Base-by-base conservation (phyloP, 129 eudicot genomes). In the Artemisia tridentata region DNA sequence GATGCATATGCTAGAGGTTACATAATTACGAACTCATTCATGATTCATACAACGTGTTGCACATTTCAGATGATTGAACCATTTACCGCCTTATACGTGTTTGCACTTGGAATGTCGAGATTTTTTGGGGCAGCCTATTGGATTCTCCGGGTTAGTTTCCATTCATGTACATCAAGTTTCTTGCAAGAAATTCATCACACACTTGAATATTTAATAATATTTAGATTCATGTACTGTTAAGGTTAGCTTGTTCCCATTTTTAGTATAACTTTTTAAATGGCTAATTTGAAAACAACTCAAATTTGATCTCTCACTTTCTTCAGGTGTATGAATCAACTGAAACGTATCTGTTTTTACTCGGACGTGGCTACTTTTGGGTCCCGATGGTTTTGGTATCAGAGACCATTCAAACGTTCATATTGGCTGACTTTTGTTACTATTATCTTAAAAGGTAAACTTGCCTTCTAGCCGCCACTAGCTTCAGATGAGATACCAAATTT, bases 341-440 rank as follows among this genome's bases (percentile, higher is more conserved):
- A 59, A 43, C 63, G 6, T 82, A 82, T 63, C 15, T 92, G 50
- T 79, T 67, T 72, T 65, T 86, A 62, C 53, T 88, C 16, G 96
- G 96, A 72, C 71, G 77, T 8, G 96, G 98, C 46, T 80, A 88
- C 74, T 60, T 86, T 41, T 92, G 96, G 96, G 67, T 81, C 12
- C 88, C 90, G 7, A 76, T 80, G 83, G 88, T 84, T 19, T 72
- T 92, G 64, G 76, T 92, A 8, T 53, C 91, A 25, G 98, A 92
- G 81, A 58, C 60, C 27, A 80, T 92, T 67, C 98, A 92, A 73
- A 89, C 98, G 7, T 84, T 86, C 74, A 89, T 92, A 68, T 83
- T 92, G 84, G 93, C 96, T 0, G 98, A 92, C 75, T 92, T 92
- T 73, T 88, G 95, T 71, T 92, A 92, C 74, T 92, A 92, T 74